Conservation (phyloP, 2,329 filamentous ascomycete species). For the Dactylonectria estremocensis region DNA sequence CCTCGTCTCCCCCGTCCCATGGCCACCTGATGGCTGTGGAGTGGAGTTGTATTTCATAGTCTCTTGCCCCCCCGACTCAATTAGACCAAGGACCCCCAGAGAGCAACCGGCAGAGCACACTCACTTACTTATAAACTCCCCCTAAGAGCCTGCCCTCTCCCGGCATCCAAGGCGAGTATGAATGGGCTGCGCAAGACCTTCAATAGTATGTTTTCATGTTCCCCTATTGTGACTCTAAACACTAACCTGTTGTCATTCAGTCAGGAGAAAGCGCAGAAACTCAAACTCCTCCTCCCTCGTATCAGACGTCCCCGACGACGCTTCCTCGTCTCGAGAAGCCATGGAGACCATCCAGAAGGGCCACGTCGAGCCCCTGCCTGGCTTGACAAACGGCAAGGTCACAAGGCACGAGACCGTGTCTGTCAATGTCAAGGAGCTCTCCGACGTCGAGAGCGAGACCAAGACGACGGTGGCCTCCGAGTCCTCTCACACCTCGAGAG, state of each 20-base stretch:
- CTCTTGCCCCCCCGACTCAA: neutral
- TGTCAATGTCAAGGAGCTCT: conserved; percentile 14
- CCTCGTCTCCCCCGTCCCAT: neutral
- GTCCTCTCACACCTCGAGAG: neutral
- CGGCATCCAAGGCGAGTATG: conserved; percentile 24
- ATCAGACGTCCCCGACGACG: conserved; percentile 14
- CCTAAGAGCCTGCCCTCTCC: neutral
- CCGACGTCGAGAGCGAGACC: conserved; percentile 21
- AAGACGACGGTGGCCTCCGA: conserved; percentile 12
- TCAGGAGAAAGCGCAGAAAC: conserved; percentile 25
- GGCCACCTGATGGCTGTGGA: neutral
- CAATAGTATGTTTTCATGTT: conserved; percentile 4
- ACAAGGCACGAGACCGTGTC: neutral
- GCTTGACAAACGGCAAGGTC: neutral
- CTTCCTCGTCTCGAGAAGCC: conserved; percentile 1
- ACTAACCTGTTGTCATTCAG: neutral
- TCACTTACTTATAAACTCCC: conserved; percentile 2
- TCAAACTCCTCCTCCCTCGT: conserved; percentile 18
- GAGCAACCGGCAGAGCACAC: neutral
- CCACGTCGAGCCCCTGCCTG: neutral
- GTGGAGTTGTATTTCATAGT: conserved; percentile 16
- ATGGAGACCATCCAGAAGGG: conserved; percentile 20
- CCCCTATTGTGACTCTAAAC: neutral
- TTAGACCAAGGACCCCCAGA: too few species aligned
- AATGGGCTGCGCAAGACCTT: conserved; percentile 23